Base-by-base conservation (phyloP, 495 filamentous ascomycete species). In the Entonaema liquescens region DNA sequence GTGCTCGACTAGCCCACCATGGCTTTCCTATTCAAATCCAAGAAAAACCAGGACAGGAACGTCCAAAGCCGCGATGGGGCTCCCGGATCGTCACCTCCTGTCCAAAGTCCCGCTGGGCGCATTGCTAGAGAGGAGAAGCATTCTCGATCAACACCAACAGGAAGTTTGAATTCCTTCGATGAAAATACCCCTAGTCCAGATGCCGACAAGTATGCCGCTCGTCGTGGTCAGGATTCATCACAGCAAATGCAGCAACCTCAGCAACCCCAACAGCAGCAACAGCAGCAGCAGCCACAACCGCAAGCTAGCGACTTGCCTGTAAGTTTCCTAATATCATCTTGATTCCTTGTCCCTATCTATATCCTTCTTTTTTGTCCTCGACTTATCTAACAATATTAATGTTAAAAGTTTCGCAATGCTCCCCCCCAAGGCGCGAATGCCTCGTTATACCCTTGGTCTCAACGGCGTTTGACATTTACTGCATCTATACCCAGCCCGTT, bases 381-480 rank as follows among this genome's bases (percentile, higher is more conserved):
- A 23, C 21, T 59, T 44, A 50, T 56, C 73, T 75, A 33, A 76
- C 66, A 50, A 29, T 44, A 31, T 70, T 25, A 47, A 29, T 53
- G 2, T 59, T 23, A 31, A 21, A 54, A 59, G 86, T 76, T 85
- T 63, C 85, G 86, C 52, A 87, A 85, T 71, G 74, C 77, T 53
- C 72, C 77, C 35, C 73, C 77, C 38, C 60, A 73, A 31, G 84
- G 81, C 67, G 76, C 76, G 25, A 87, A 87, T 67, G 78, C 85
- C 8, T 85, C 92, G 19, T 88, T 96, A 57, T 99, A 98, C 78
- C 96, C 96, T 2, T 99, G 96, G 96, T 97, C 95, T 38, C 92
- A 97, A 77, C 90, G 91, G 28, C 88, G 92, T 33, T 77, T 99
- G 26, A 95, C 92, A 56, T 95, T 97, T 74, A 91, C 92, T 7